A percentile compares a stretch with the other conserved stretches of the same genome.
Evolutionary conservation across 805 yeast species (phyloP).

Genomic region (Scheffersomyces ergatensis): DNA sequence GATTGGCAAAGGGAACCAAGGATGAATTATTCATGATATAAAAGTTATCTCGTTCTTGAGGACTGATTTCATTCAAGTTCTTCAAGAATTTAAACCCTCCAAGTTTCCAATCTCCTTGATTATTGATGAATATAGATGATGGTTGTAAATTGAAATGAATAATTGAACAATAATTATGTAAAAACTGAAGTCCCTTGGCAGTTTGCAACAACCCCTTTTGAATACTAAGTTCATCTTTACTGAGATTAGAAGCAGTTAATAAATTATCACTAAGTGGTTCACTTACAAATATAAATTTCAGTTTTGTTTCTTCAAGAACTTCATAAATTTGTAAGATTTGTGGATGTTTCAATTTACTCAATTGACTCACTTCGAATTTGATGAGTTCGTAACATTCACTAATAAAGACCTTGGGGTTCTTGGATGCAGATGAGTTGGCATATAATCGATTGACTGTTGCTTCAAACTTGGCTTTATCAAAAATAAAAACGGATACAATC

Average conservation of each 20-base stretch:
- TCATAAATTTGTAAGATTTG: conserved; percentile 79
- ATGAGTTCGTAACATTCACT: conserved; percentile 67
- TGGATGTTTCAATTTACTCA: conserved; percentile 87
- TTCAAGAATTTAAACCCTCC: conserved; percentile 61
- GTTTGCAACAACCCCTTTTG: conserved; percentile 83
- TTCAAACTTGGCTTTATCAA: conserved; percentile 78
- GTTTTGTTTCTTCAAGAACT: conserved; percentile 83
- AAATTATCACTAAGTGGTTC: conserved; percentile 70
- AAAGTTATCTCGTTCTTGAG: conserved; percentile 52
- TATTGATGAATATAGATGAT: conserved; percentile 68
- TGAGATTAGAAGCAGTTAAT: conserved; percentile 28
- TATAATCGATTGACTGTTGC: conserved; percentile 42
- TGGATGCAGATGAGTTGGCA: conserved; percentile 27
- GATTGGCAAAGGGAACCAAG: conserved; percentile 72
- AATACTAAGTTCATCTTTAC: conserved; percentile 65
- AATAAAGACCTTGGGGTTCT: conserved; percentile 47
- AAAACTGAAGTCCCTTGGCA: conserved; percentile 73
- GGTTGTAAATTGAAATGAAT: conserved; percentile 83
- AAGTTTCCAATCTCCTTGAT: conserved; percentile 91
- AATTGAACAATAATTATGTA: conserved; percentile 72
- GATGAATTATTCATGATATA: conserved; percentile 72
- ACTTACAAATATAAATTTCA: conserved; percentile 76
- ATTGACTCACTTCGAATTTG: conserved; percentile 62
- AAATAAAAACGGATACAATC: conserved; percentile 77
- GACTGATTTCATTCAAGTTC: conserved; percentile 48